Percentiles rank a stretch among this genome's conserved stretches.
Evolutionary conservation across 805 yeast species (phyloP).

Genomic region (Torulaspora quercuum): DNA sequence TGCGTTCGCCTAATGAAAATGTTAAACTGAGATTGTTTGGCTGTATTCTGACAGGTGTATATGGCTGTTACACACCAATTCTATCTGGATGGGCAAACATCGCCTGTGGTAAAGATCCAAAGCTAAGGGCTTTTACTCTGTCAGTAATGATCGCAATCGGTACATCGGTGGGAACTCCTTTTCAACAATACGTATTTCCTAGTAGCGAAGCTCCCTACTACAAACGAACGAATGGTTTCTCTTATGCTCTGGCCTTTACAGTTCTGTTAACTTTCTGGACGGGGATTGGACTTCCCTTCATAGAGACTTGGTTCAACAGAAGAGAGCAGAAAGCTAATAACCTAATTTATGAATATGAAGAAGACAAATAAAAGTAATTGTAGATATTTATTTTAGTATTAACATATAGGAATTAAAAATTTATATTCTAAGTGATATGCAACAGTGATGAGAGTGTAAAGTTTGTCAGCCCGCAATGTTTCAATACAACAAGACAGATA

Average conservation of each 20-base stretch:
- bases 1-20: conserved; percentile 17
- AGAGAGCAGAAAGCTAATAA: too few relatives aligned
- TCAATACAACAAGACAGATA: too few relatives aligned
- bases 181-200: conserved; percentile 34
- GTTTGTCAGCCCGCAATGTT: too few relatives aligned
- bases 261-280: conserved; percentile 25
- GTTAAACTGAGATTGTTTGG: conserved; percentile 23
- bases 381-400: too few relatives aligned
- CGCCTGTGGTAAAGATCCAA: conserved; percentile 23
- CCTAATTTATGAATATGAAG: too few relatives aligned
- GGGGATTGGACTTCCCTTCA: conserved; percentile 23
- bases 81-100: conserved; percentile 18
- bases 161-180: conserved; percentile 29
- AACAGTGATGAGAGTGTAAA: too few relatives aligned
- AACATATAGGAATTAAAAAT: too few relatives aligned
- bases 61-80: conserved; percentile 17
- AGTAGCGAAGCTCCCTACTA: conserved; percentile 35
- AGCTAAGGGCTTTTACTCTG: conserved; percentile 28
- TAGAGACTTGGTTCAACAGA: conserved; percentile 14
- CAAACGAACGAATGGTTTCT: conserved; percentile 28
- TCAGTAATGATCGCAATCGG: conserved; percentile 30
- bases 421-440: too few relatives aligned
- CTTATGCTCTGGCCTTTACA: conserved; percentile 28
- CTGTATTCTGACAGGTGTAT: conserved; percentile 21
- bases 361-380: too few relatives aligned